Evolutionary conservation across 2,329 filamentous ascomycete species (phyloP), one percentile per base, ranked within the genome.

Genomic region (Xylariaceae sp.): DNA sequence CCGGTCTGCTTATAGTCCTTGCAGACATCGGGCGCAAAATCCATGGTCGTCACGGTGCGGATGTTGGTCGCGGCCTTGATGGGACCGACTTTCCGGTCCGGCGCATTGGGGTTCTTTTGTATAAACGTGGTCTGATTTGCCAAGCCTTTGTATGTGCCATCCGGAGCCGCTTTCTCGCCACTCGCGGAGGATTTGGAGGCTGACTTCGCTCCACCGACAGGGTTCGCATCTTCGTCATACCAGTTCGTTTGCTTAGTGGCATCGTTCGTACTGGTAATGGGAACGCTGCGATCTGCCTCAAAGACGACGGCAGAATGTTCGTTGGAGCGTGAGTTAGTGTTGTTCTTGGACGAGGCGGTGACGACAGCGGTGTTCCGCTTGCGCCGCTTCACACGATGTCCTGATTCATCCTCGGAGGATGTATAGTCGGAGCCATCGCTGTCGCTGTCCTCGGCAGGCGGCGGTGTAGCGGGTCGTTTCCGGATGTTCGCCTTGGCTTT

Each of bases 21-120:
- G 76, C 94, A 99, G 0, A 96, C 89, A 66, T 97, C 93, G 0
- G 93, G 91, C 0, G 89, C 88, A 71, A 90, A 97, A 71, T 99
- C 94, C 37, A 86, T 96, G 5, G 93, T 83, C 0, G 92, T 97
- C 64, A 96, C 88, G 1, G 89, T 96, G 55, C 94, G 86, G 58
- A 99, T 87, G 69, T 97, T 97, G 1, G 90, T 89, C 0, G 93
- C 83, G 1, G 89, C 88, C 74, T 96, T 96, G 62, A 95, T 82
- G 0, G 94, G 94, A 0, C 94, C 94, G 35, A 96, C 88, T 42
- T 83, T 80, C 64, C 86, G 82, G 34, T 76, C 77, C 2, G 86
- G 84, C 6, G 88, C 87, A 71, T 95, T 82, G 15, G 89, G 86
- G 67, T 93, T 93, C 77, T 88, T 92, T 68, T 88, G 83, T 62